Evolutionary conservation across 305 asterid species (phyloP).

Genomic region (Solanum chacoense): DNA sequence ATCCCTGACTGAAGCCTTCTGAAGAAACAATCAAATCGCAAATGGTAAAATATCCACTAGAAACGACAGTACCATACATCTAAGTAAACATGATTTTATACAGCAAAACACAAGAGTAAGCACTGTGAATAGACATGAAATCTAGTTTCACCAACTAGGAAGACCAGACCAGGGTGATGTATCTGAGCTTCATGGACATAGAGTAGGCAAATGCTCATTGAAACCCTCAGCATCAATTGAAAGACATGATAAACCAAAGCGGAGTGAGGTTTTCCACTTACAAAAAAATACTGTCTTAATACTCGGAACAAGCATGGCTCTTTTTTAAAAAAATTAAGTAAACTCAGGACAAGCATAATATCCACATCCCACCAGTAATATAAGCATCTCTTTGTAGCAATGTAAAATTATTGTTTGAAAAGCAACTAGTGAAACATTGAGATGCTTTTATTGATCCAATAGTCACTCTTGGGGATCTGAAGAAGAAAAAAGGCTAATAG

Average conservation of each 20-base stretch:
- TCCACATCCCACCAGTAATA: not conserved
- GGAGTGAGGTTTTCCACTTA: not conserved
- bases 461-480: not conserved
- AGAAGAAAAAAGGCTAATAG: not conserved
- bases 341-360: not conserved
- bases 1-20: conserved; percentile 66
- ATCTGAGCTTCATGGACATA: not conserved
- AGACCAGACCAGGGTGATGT: not conserved
- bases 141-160: not conserved
- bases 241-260: not conserved
- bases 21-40: conserved; percentile 23
- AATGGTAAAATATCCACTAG: conserved; percentile 4
- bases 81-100: not conserved
- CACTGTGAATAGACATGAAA: not conserved
- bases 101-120: not conserved
- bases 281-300: not conserved
- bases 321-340: not conserved
- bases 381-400: not conserved
- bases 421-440: not conserved
- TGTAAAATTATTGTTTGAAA: not conserved
- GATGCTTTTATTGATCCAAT: not conserved
- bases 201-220: not conserved
- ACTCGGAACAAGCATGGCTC: not conserved
- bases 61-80: not conserved
- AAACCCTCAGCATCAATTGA: not conserved